Base-by-base conservation (phyloP, 106 monocot species). In the Allium fistulosum region DNA sequence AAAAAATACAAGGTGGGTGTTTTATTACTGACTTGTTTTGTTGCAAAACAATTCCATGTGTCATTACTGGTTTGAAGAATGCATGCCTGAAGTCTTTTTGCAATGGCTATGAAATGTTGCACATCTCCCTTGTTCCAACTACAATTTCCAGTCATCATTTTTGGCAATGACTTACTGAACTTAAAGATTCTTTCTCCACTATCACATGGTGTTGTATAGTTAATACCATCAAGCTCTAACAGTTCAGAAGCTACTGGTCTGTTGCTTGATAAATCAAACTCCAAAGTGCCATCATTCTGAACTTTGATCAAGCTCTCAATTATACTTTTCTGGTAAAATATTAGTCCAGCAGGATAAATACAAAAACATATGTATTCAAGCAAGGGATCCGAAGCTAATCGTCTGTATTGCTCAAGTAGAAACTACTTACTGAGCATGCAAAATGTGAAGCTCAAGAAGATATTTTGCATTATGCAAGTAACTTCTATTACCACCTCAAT, bases 81-180 rank as follows among this genome's bases (percentile, higher is more conserved):
- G 74, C 88, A 65, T 87, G 66, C 97, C 88, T 97, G 97, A 57
- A 97, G 88, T 67, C 83, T 86, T 71, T 87, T 89, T 55, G 89
- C 92, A 69, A 99, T 67, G 57, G 97, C 97, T 63, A 99, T 73
- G 79, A 99, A 99, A 73, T 89, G 92, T 46, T 99, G 92, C 47
- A 99, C 84, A 76, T 99, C 97, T 86, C 97, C 80, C 97, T 82
- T 61, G 97, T 99, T 59, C 97, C 97, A 80, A 99, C 92, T 26
- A 99, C 92, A 88, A 71, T 92, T 99, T 7, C 71, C 97, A 68
- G 92, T 89, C 61, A 84, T 92, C 64, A 99, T 57, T 68, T 49
- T 89, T 57, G 97, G 97, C 49, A 90, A 57, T 59, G 84, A 70
- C 68, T 84, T 92, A 63, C 10, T 80, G 37, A 61, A 75, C 13